phyloP scores from a whole-genome alignment of 2,329 filamentous ascomycete species.

The Aspergillus unguis region DNA sequence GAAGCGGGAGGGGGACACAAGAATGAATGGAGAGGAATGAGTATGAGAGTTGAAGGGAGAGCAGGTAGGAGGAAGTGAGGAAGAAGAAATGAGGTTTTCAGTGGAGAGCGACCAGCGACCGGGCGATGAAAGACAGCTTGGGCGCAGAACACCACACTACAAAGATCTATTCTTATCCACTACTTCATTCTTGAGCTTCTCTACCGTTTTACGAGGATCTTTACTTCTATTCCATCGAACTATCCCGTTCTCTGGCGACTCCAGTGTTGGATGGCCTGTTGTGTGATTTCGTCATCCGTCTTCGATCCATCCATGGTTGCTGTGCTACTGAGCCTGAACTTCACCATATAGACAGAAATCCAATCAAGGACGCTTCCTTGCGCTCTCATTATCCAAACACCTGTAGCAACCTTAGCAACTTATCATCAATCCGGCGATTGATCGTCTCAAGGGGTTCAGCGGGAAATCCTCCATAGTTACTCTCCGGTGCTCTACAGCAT shows the following conservation, averaged over 20 bases:
- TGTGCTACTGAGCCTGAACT: neutral
- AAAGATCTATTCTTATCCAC: too few species aligned
- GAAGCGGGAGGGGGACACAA: slow-evolving; percentile 15
- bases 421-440: neutral
- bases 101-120: slow-evolving; percentile 10
- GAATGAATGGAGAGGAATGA: slow-evolving; percentile 18
- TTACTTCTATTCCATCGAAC: too few species aligned
- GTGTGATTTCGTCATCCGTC: slow-evolving; percentile 18
- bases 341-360: neutral
- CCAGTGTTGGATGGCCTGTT: neutral
- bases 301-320: slow-evolving; percentile 2
- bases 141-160: neutral
- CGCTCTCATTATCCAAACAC: neutral
- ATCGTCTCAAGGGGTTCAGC: slow-evolving; percentile 4
- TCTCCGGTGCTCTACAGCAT: neutral
- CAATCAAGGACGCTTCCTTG: neutral
- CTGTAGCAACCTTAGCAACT: neutral
- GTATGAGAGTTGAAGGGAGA: slow-evolving; percentile 10
- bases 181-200: too few species aligned
- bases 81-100: slow-evolving; percentile 14
- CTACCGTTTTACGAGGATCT: too few species aligned
- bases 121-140: slow-evolving; percentile 6
- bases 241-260: too few species aligned
- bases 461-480: neutral
- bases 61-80: slow-evolving; percentile 9